phyloP scores from a whole-genome alignment of 352 stramenopile genomes.

The Phytophthora syringae region DNA sequence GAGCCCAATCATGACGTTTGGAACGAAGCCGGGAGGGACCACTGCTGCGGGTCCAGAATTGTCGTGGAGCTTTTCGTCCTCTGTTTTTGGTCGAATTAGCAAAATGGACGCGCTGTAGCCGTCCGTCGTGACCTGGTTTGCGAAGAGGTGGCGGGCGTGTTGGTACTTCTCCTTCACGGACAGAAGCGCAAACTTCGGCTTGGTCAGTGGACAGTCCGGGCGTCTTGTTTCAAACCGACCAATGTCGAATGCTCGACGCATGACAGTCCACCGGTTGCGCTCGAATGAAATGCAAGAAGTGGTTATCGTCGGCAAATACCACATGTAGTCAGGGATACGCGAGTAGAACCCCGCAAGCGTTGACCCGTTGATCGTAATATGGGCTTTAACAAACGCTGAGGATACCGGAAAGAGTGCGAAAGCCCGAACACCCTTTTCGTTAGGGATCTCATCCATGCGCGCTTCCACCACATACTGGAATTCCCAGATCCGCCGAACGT shows the following conservation, averaged over 20 bases:
- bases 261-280: constrained; percentile 8
- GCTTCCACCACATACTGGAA: constrained; percentile 17
- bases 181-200: too few species aligned
- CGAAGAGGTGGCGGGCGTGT: too few species aligned
- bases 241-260: constrained; percentile 1
- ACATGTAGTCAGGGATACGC: constrained; percentile 1
- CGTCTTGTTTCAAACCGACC: too few species aligned
- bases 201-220: too few species aligned
- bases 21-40: constrained; percentile 5
- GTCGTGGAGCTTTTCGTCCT: too few species aligned
- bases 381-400: constrained; percentile 2
- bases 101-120: too few species aligned
- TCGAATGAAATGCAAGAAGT: too few species aligned
- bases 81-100: too few species aligned
- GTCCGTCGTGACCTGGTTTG: too few species aligned
- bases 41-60: too few species aligned
- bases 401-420: constrained; percentile 24
- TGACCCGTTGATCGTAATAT: constrained; percentile 22
- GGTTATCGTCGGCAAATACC: too few species aligned
- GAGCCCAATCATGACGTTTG: constrained; percentile 19
- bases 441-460: constrained; percentile 4
- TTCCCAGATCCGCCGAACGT: constrained; percentile 21
- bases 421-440: constrained; percentile 3
- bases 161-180: too few species aligned
- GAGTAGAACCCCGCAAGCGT: constrained; percentile 17